Conservation (phyloP, 2,329 filamentous ascomycete genomes). For the Ambrosiella beaveri region DNA sequence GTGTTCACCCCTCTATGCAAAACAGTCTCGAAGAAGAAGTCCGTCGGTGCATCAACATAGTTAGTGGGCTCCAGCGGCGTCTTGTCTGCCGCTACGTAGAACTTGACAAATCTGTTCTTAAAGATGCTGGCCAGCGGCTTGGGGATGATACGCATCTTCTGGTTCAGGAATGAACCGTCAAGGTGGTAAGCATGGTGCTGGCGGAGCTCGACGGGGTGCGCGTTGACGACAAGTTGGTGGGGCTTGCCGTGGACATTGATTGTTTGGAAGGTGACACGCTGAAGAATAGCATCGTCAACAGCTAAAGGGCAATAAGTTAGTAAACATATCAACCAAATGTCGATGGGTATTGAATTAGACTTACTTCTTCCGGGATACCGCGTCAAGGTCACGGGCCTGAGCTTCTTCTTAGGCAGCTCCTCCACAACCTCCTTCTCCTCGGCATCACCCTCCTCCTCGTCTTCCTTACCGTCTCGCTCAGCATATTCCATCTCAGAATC, state of each 20-base stretch:
- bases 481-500: background rate
- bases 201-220: slow-evolving; percentile 11
- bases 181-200: slow-evolving; percentile 12
- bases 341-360: background rate
- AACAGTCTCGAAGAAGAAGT: slow-evolving; percentile 58
- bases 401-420: slow-evolving; percentile 7
- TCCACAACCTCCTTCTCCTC: background rate
- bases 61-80: slow-evolving; percentile 37
- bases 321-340: background rate
- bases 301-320: background rate
- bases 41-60: slow-evolving; percentile 35
- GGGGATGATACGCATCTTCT: slow-evolving; percentile 13
- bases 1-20: slow-evolving; percentile 58
- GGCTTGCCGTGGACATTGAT: slow-evolving; percentile 53
- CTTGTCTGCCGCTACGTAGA: slow-evolving; percentile 29
- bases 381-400: slow-evolving; percentile 7
- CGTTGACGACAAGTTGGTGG: slow-evolving; percentile 43
- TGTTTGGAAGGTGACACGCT: slow-evolving; percentile 31
- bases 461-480: background rate
- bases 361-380: slow-evolving; percentile 11
- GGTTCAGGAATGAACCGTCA: slow-evolving; percentile 9
- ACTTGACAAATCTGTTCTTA: slow-evolving; percentile 11
- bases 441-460: background rate
- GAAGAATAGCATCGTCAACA: slow-evolving; percentile 6
- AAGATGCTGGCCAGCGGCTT: slow-evolving; percentile 6